A percentile compares a stretch with the other conserved stretches of the same genome.
Conservation (phyloP, 179 eudicot genomes). For the Silene coronaria region DNA sequence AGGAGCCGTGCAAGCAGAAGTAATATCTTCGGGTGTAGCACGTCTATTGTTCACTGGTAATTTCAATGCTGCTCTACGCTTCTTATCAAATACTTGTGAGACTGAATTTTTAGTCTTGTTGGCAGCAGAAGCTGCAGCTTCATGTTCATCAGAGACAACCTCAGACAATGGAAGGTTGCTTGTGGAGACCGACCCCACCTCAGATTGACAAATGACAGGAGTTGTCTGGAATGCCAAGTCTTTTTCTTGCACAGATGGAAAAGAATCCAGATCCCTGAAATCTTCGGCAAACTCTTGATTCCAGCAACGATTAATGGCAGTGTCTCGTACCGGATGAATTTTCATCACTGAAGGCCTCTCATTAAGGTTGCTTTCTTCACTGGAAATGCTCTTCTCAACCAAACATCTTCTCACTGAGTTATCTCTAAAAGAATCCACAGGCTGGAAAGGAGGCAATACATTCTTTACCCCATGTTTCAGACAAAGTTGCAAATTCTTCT, state of each 20-base stretch:
- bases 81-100: slow-evolving; percentile 38
- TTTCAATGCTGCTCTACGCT: slow-evolving; percentile 47
- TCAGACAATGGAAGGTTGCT: slow-evolving; percentile 37
- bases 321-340: slow-evolving; percentile 19
- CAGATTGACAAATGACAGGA: slow-evolving; percentile 34
- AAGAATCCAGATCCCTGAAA: slow-evolving; percentile 29
- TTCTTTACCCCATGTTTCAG: slow-evolving; percentile 58
- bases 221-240: slow-evolving; percentile 31
- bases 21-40: slow-evolving; percentile 33
- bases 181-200: slow-evolving; percentile 38
- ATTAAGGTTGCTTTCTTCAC: slow-evolving; percentile 34
- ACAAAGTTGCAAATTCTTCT: slow-evolving; percentile 64
- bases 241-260: slow-evolving; percentile 36
- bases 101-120: slow-evolving; percentile 32
- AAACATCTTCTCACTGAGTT: slow-evolving; percentile 24
- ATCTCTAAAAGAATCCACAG: slow-evolving; percentile 38
- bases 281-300: slow-evolving; percentile 26
- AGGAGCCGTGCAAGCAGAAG: slow-evolving; percentile 32
- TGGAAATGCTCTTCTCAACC: slow-evolving; percentile 31
- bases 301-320: slow-evolving; percentile 22
- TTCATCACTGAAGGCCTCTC: slow-evolving; percentile 26
- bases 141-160: slow-evolving; percentile 32
- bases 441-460: slow-evolving; percentile 74
- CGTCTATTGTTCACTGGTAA: slow-evolving; percentile 33
- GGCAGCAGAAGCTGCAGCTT: slow-evolving; percentile 31